phyloP scores from a whole-genome alignment of 202 grass and related monocot genomes.

The Setaria viridis region DNA sequence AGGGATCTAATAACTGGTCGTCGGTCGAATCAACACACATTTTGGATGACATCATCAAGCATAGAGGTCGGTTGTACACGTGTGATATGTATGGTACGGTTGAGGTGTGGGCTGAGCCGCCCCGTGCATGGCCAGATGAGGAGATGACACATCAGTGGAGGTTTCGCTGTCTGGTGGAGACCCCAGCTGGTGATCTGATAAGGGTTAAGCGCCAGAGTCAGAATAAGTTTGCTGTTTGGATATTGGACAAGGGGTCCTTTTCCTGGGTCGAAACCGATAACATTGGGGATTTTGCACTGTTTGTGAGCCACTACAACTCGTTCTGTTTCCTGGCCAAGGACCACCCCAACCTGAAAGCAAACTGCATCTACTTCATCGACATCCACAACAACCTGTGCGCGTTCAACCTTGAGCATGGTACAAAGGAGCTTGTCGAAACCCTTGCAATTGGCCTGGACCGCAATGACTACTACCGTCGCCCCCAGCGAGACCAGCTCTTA shows the following conservation, averaged over 20 bases:
- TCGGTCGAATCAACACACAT: slow-evolving; percentile 44
- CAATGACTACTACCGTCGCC: background rate
- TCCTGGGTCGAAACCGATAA: slow-evolving; percentile 30
- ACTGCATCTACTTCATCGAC: slow-evolving; percentile 63
- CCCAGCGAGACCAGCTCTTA: slow-evolving; percentile 8
- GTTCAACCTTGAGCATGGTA: slow-evolving; percentile 53
- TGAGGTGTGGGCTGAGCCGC: slow-evolving; percentile 58
- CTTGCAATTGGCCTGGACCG: background rate
- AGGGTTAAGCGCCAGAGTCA: slow-evolving; percentile 40
- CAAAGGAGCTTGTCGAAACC: slow-evolving; percentile 53
- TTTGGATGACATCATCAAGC: slow-evolving; percentile 57
- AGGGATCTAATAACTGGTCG: slow-evolving; percentile 53
- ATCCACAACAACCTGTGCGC: slow-evolving; percentile 42
- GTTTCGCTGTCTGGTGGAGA: slow-evolving; percentile 49
- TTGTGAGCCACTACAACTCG: slow-evolving; percentile 47
- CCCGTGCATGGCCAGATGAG: slow-evolving; percentile 47
- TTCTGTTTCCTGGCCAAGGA: slow-evolving; percentile 36
- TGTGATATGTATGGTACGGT: slow-evolving; percentile 50
- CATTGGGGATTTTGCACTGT: slow-evolving; percentile 45
- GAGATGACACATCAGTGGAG: slow-evolving; percentile 21
- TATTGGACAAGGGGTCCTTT: slow-evolving; percentile 34
- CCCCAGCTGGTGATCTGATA: slow-evolving; percentile 52
- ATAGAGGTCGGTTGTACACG: slow-evolving; percentile 53
- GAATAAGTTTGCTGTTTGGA: slow-evolving; percentile 46
- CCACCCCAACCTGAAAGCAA: slow-evolving; percentile 48